Conservation (phyloP, 2,329 filamentous ascomycete species). For the Botrytis hyacinthi region DNA sequence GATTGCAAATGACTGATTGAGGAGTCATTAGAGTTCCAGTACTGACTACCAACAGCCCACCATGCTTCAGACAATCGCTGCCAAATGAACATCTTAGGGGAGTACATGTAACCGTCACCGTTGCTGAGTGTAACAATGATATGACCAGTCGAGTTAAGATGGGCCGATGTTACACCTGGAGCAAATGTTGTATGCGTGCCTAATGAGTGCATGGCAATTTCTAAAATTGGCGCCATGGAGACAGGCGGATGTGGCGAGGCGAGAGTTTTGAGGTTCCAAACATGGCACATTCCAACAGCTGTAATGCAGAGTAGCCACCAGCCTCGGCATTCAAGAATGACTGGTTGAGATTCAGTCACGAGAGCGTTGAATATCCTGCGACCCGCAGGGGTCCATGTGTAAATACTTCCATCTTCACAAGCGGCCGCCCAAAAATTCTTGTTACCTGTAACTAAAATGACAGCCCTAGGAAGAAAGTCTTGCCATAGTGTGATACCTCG, state of each 20-base stretch:
- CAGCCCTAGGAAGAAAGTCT: constrained; percentile 82
- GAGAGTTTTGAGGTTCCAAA: constrained; percentile 87
- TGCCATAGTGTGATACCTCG: constrained; percentile 84
- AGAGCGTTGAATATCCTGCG: constrained; percentile 81
- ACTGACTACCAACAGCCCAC: constrained; percentile 98
- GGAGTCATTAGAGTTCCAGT: constrained; percentile 97
- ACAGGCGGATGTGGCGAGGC: constrained; percentile 85
- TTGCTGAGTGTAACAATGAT: constrained; percentile 90
- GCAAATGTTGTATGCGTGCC: constrained; percentile 72
- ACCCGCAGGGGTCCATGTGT: constrained; percentile 90
- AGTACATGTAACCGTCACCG: constrained; percentile 91
- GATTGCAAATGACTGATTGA: constrained; percentile 79
- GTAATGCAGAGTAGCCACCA: constrained; percentile 90
- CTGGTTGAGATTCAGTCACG: constrained; percentile 86
- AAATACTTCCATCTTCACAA: constrained; percentile 87
- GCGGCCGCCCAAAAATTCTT: constrained; percentile 88
- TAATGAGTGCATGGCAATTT: constrained; percentile 77
- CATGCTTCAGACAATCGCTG: constrained; percentile 93
- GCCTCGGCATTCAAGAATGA: constrained; percentile 86
- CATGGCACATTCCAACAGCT: constrained; percentile 81
- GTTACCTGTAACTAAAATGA: constrained; percentile 89
- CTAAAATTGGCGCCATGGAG: constrained; percentile 83
- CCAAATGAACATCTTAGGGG: constrained; percentile 82
- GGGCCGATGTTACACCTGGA: constrained; percentile 85
- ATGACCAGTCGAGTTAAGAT: constrained; percentile 83